Conservation (phyloP, 306 rosid genomes). For the Purshia tridentata region DNA sequence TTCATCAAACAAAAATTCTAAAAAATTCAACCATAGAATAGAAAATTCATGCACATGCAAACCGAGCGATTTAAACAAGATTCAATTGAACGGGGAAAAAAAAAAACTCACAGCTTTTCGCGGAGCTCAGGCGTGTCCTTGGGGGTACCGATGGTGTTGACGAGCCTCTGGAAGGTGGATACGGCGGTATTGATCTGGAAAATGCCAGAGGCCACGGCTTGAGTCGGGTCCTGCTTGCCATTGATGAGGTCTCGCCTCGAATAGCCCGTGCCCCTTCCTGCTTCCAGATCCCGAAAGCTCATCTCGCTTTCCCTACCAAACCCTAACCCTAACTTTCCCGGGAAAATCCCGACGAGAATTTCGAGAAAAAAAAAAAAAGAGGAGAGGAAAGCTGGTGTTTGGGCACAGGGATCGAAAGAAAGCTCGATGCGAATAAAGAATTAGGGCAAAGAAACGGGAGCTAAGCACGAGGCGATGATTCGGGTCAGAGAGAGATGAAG, state of each 20-base stretch:
- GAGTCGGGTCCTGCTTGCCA: conserved; percentile 84
- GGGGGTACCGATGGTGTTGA: conserved; percentile 96
- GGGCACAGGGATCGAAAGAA: conserved; percentile 29
- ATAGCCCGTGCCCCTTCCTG: conserved; percentile 60
- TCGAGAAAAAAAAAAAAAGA: conserved; percentile 7
- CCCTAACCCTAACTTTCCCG: conserved; percentile 31
- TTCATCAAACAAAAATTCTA: neutral
- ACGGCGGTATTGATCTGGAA: conserved; percentile 99
- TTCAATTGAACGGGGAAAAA: neutral
- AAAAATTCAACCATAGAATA: neutral
- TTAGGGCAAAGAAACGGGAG: conserved; percentile 24
- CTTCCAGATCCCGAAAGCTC: conserved; percentile 93
- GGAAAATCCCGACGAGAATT: conserved; percentile 21
- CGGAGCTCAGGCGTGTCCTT: conserved; percentile 95
- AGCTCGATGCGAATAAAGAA: conserved; percentile 19
- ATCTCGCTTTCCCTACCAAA: conserved; percentile 28
- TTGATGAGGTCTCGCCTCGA: conserved; percentile 58
- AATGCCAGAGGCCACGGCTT: conserved; percentile 91
- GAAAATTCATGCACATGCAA: neutral
- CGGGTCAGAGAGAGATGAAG: conserved; percentile 11
- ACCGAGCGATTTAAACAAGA: neutral
- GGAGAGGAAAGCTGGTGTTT: conserved; percentile 10
- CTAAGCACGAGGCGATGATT: conserved; percentile 33
- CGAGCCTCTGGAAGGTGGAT: conserved; percentile 89
- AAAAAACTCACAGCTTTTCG: conserved; percentile 75